Conservation (phyloP, 768 basidiomycete genomes). For the Suillus placidus region DNA sequence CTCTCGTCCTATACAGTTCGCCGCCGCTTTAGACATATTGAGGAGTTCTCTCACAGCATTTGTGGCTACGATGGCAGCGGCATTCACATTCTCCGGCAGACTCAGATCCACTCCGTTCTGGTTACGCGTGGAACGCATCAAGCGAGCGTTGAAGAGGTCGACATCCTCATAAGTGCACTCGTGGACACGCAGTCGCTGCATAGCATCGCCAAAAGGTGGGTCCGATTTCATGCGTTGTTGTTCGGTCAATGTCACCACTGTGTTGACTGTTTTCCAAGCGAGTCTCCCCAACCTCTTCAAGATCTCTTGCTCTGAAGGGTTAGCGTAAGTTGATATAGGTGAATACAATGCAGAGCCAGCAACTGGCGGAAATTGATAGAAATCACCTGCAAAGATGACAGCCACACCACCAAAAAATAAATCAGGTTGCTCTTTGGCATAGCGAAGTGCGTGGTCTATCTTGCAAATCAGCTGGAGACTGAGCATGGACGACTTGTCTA, state of each 20-base stretch:
- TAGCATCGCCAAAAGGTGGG: slow-evolving; percentile 20
- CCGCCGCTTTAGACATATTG: too few relatives aligned
- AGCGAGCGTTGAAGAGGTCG: slow-evolving; percentile 21
- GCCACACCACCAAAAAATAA: slow-evolving; percentile 41
- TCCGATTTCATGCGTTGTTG: slow-evolving; percentile 31
- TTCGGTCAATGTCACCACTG: slow-evolving; percentile 8
- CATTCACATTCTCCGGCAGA: too few relatives aligned
- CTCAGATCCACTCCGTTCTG: too few relatives aligned
- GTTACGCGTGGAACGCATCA: too few relatives aligned
- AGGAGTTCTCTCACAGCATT: too few relatives aligned
- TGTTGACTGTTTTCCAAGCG: slow-evolving; percentile 19
- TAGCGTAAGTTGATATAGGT: slow-evolving; percentile 18
- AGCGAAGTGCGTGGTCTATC: slow-evolving; percentile 30
- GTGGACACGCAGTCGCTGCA: background rate
- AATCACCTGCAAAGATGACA: slow-evolving; percentile 43
- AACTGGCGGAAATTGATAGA: slow-evolving; percentile 35
- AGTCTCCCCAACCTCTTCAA: slow-evolving; percentile 5
- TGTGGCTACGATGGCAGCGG: too few relatives aligned
- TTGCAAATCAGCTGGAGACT: slow-evolving; percentile 27
- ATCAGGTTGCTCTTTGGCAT: slow-evolving; percentile 26
- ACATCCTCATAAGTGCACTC: slow-evolving; percentile 21
- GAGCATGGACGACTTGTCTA: slow-evolving; percentile 36
- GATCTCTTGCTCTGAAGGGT: background rate
- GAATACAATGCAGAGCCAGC: slow-evolving; percentile 26
- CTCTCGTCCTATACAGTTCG: too few relatives aligned